phyloP scores from a whole-genome alignment of 805 yeast species.

The Myxozyma geophila region DNA sequence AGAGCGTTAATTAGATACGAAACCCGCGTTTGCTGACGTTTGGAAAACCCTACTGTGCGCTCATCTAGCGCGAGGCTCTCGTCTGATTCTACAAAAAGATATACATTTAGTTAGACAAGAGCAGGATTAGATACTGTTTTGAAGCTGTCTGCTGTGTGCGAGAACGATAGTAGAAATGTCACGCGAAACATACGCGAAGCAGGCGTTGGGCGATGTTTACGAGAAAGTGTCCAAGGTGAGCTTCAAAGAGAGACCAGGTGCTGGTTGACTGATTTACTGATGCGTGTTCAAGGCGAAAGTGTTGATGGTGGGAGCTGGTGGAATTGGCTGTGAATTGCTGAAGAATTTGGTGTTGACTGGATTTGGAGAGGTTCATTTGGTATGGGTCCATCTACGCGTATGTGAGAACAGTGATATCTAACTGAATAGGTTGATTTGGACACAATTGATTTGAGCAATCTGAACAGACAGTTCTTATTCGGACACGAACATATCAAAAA shows the following conservation, averaged over 20 bases:
- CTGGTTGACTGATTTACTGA: neutral
- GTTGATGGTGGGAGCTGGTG: conserved; percentile 92
- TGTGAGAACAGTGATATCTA: neutral
- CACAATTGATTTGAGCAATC: conserved; percentile 88
- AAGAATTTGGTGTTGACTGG: conserved; percentile 80
- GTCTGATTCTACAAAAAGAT: neutral
- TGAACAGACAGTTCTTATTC: conserved; percentile 91
- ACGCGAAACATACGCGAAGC: conserved; percentile 9
- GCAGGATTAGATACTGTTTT: neutral
- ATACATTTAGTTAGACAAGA: neutral
- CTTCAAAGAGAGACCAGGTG: too few species aligned
- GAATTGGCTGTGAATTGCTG: conserved; percentile 90
- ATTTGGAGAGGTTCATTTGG: conserved; percentile 83
- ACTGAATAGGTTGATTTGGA: conserved; percentile 72
- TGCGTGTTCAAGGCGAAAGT: conserved; percentile 48
- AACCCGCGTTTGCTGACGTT: neutral
- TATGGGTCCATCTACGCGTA: conserved; percentile 13
- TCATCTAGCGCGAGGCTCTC: neutral
- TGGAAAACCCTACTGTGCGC: neutral
- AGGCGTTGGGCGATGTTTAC: conserved; percentile 7
- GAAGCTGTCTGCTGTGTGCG: neutral
- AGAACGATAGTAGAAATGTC: neutral
- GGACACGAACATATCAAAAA: conserved; percentile 87
- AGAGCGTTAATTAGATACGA: neutral
- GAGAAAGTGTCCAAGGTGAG: conserved; percentile 1